These are phyloP conservation scores for Candida sanyaensis DNA, from an alignment of 1,139 yeast genomes.

Conservation along the genomic window DNA sequence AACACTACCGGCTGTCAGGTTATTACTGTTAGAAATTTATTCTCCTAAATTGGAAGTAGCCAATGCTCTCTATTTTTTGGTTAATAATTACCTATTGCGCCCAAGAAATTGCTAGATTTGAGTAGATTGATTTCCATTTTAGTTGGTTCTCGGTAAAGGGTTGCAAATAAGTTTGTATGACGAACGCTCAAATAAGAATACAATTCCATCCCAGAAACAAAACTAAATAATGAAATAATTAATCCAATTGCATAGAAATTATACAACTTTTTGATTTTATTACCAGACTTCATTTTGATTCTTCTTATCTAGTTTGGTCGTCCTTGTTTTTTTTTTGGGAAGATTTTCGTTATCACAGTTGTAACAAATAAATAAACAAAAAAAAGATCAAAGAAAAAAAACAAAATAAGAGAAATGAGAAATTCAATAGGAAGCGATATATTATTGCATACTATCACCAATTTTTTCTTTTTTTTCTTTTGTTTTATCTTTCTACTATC, in stretches of 20 bases:
- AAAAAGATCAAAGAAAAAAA: not conserved
- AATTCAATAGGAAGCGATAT: too few relatives aligned
- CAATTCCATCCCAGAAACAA: constrained; percentile 34
- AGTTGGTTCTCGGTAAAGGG: constrained; percentile 23
- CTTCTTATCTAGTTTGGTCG: too few relatives aligned
- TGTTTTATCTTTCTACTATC: not conserved
- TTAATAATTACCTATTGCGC: constrained; percentile 29
- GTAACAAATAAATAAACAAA: not conserved
- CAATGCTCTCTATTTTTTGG: not conserved
- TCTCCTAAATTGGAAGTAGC: not conserved
- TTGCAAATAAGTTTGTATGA: constrained; percentile 22
- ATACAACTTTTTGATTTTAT: constrained; percentile 11
- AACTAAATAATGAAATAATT: constrained; percentile 24
- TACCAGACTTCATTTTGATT: constrained; percentile 4
- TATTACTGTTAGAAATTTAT: constrained; percentile 1
- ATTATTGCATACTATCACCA: not conserved
- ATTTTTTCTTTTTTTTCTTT: too few relatives aligned
- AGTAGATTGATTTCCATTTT: constrained; percentile 29
- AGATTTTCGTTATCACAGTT: not conserved
- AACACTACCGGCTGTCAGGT: constrained; percentile 30
- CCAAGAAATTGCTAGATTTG: constrained; percentile 31
- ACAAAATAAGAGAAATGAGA: not conserved
- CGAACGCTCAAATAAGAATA: constrained; percentile 27
- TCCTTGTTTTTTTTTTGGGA: too few relatives aligned
- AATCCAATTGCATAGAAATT: constrained; percentile 15